Percentiles rank a stretch among this genome's conserved stretches.
Evolutionary conservation across 2,329 filamentous ascomycete genomes (phyloP).

Genomic region (Monosporascus sp.): DNA sequence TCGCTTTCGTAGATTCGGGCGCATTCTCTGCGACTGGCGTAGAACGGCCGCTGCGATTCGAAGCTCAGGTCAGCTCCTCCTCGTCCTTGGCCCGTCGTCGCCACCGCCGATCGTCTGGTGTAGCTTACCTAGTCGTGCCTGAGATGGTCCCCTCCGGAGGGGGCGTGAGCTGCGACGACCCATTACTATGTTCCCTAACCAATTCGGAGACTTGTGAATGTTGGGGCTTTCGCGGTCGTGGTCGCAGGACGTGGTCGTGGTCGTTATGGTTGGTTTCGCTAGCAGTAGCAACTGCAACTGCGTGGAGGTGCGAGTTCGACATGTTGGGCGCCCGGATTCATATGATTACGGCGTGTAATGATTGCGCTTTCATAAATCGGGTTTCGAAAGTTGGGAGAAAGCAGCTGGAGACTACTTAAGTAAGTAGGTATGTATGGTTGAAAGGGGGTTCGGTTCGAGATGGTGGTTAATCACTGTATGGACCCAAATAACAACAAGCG

Average conservation of each 20-base stretch:
- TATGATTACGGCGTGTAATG: not conserved
- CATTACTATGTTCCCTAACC: constrained; percentile 36
- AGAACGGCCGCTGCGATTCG: constrained; percentile 61
- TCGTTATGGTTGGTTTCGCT: constrained; percentile 11
- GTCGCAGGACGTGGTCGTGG: constrained; percentile 36
- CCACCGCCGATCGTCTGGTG: not conserved
- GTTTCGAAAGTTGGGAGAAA: no score
- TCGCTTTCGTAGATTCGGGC: constrained; percentile 82
- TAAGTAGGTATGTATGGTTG: no score
- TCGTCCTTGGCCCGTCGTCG: not conserved
- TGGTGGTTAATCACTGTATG: no score
- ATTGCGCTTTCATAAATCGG: not conserved
- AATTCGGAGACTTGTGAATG: constrained; percentile 43
- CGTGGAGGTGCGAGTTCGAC: not conserved
- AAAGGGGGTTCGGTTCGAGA: no score
- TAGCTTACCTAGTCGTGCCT: constrained; percentile 39
- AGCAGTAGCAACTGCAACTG: not conserved
- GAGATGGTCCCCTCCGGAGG: constrained; percentile 33
- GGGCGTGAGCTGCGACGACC: constrained; percentile 31
- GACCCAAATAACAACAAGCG: no score
- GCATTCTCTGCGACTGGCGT: constrained; percentile 85
- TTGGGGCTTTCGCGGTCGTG: constrained; percentile 45
- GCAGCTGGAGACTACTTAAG: no score
- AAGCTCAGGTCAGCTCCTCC: constrained; percentile 6
- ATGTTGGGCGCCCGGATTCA: not conserved